Evolutionary conservation across 495 filamentous ascomycete species (phyloP), one percentile per base, ranked within the genome.

Genomic region (Xylaria curta): DNA sequence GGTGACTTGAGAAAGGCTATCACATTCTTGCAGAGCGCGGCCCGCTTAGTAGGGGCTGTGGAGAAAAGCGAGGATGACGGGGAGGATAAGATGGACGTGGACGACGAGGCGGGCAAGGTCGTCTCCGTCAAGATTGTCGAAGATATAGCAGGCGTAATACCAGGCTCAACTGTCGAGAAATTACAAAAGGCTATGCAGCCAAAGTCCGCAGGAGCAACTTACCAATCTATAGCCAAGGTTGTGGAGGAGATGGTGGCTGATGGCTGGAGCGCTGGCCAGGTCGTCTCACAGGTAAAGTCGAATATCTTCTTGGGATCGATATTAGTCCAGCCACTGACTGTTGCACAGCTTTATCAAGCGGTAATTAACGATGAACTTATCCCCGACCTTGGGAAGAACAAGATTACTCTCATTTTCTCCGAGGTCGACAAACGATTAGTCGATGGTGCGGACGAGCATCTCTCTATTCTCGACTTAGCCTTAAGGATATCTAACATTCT

Each of bases 381-480:
- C 26, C 87, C 89, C 0, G 93, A 97, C 77, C 82, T 87, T 13
- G 91, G 96, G 75, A 99, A 99, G 84, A 95, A 93, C 76, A 91
- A 91, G 83, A 97, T 99, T 71, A 91, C 94, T 33, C 86, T 91
- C 74, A 85, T 93, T 28, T 98, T 99, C 78, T 97, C 94, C 0
- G 95, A 98, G 79, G 84, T 94, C 64, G 96, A 99, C 75, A 98
- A 97, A 85, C 87, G 96, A 64, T 81, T 99, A 61, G 91, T 97
- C n/a, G 97, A 99, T 80, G 96, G 96, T n/a, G 91, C 94, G 4
- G 97, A 99, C 78, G 96, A 99, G 81, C 94, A 98, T 77, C 82
- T 99, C 26, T 93, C 91, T 10, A 91, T 98, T 56, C 79, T 98
- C 51, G 96, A 99, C 80, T 78, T 98, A 70, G 85, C 91, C 26